These are phyloP conservation scores for Roridomyces roridus DNA, from an alignment of 768 basidiomycete species.

Conservation along the genomic window DNA sequence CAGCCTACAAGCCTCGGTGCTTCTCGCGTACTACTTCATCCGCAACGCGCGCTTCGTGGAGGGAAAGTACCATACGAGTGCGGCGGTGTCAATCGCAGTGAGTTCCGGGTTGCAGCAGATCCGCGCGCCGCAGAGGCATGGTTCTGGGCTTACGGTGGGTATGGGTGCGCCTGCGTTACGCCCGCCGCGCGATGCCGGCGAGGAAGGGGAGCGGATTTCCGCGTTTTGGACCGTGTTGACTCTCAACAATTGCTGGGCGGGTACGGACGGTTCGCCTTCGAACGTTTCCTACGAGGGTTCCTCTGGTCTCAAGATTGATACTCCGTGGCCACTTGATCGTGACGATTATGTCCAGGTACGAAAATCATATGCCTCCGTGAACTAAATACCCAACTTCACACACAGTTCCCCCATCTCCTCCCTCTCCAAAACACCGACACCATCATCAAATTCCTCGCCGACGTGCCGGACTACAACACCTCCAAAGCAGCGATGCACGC, in stretches of 20 bases:
- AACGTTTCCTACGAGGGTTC: slow-evolving; percentile 39
- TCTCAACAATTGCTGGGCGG: slow-evolving; percentile 45
- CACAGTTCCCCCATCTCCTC: neutral
- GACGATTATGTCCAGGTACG: slow-evolving; percentile 7
- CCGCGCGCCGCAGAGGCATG: neutral
- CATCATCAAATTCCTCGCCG: slow-evolving; percentile 5
- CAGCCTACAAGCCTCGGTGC: slow-evolving; percentile 44
- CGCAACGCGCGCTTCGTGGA: slow-evolving; percentile 43
- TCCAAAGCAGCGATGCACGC: slow-evolving; percentile 8
- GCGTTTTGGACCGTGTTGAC: slow-evolving; percentile 24
- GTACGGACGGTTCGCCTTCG: slow-evolving; percentile 38
- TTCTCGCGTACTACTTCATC: slow-evolving; percentile 53
- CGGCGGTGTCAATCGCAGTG: slow-evolving; percentile 39
- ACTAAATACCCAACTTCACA: neutral
- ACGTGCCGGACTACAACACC: neutral
- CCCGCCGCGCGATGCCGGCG: neutral
- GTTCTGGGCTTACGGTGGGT: neutral
- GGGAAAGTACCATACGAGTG: slow-evolving; percentile 50
- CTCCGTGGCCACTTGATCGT: slow-evolving; percentile 17
- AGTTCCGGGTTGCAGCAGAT: slow-evolving; percentile 35
- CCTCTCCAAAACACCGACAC: slow-evolving; percentile 11
- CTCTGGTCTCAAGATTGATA: slow-evolving; percentile 19
- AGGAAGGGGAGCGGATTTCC: slow-evolving; percentile 15
- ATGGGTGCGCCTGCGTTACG: neutral
- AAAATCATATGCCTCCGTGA: neutral